phyloP scores from a whole-genome alignment of 768 basidiomycete genomes.

The Pleurotus salmoneostramineus region DNA sequence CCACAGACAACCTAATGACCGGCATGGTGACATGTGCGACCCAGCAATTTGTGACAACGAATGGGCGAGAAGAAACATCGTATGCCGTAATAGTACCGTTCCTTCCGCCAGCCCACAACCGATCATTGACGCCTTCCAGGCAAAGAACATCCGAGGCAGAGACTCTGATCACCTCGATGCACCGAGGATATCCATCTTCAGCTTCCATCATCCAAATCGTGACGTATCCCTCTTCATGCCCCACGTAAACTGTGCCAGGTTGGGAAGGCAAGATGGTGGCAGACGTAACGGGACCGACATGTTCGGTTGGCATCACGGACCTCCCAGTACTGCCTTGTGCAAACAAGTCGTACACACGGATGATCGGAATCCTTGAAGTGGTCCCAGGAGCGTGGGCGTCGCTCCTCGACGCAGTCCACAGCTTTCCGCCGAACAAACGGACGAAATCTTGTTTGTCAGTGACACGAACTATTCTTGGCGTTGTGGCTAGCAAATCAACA shows the following conservation, averaged over 20 bases:
- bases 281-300: conserved; percentile 79
- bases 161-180: conserved; percentile 76
- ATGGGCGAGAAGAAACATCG: conserved; percentile 70
- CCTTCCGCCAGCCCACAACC: conserved; percentile 85
- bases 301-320: conserved; percentile 58
- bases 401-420: conserved; percentile 77
- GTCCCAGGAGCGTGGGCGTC: conserved; percentile 38
- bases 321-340: conserved; percentile 51
- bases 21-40: conserved; percentile 70
- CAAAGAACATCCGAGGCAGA: conserved; percentile 77
- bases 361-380: conserved; percentile 54
- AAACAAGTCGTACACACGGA: conserved; percentile 80
- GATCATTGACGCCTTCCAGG: conserved; percentile 78
- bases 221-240: conserved; percentile 89
- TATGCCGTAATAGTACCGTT: conserved; percentile 82
- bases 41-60: conserved; percentile 89
- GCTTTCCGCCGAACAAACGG: conserved; percentile 63
- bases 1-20: conserved; percentile 61
- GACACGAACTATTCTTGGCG: conserved; percentile 60
- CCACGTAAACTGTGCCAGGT: conserved; percentile 70
- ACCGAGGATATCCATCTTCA: conserved; percentile 55
- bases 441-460: conserved; percentile 83
- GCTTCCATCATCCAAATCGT: conserved; percentile 71
- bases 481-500: conserved; percentile 41
- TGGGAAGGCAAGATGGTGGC: conserved; percentile 72